These are phyloP conservation scores for Calonectria multiphialidica DNA, from an alignment of 2,329 filamentous ascomycete species.

Conservation along the genomic window DNA sequence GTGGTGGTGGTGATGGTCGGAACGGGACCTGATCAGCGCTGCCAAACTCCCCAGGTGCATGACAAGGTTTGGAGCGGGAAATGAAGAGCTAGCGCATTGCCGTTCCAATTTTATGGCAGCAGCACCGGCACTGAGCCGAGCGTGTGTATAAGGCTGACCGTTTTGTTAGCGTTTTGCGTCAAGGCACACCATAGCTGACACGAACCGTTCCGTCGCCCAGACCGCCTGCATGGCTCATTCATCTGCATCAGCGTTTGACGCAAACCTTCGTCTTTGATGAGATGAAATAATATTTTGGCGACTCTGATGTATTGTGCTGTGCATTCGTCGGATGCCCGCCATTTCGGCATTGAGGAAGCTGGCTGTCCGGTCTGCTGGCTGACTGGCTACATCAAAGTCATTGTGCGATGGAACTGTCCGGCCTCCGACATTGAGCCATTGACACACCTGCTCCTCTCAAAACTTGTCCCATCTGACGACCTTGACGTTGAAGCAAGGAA, in stretches of 20 bases:
- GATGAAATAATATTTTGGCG: not conserved
- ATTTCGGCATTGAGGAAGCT: not conserved
- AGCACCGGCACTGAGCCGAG: not conserved
- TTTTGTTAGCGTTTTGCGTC: not conserved
- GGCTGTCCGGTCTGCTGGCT: too few relatives aligned
- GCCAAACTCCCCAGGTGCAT: not conserved
- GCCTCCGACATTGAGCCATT: too few relatives aligned
- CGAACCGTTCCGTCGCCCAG: not conserved
- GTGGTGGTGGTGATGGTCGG: not conserved
- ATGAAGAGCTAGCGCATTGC: not conserved
- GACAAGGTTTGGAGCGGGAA: slow-evolving; percentile 1
- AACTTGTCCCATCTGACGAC: not conserved
- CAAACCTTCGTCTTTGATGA: not conserved
- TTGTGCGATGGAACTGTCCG: too few relatives aligned
- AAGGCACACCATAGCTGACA: not conserved
- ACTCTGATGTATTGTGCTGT: not conserved
- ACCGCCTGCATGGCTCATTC: not conserved
- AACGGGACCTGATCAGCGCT: not conserved
- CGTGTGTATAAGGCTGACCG: not conserved
- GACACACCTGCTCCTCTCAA: too few relatives aligned
- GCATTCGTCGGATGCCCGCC: not conserved
- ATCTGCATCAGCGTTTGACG: not conserved
- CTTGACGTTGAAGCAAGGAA: not conserved
- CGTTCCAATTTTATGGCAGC: not conserved
- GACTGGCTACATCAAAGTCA: too few relatives aligned